Conservation (phyloP, 441 rosid species). For the Monsonia emarginata region DNA sequence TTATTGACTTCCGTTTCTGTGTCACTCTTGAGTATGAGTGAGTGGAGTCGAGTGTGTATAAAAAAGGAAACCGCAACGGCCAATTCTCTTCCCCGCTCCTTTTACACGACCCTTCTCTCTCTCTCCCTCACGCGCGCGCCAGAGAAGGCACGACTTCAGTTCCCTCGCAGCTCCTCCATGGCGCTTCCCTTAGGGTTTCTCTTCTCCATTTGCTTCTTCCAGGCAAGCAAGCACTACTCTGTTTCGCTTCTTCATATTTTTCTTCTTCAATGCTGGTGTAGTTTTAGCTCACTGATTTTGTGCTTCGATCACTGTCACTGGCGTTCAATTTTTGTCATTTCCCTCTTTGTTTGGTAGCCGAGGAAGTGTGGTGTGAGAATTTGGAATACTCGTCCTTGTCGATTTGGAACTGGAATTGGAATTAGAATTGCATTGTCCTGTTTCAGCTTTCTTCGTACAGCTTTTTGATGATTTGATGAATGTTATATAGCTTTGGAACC, state of each 20-base stretch:
- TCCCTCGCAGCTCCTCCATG: slow-evolving; percentile 10
- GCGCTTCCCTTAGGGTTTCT: slow-evolving; percentile 17
- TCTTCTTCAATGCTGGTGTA: background rate
- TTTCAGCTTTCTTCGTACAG: background rate
- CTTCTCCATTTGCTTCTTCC: slow-evolving; percentile 22
- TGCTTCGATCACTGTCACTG: background rate
- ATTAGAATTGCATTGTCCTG: background rate
- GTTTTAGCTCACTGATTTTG: background rate
- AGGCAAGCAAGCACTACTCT: slow-evolving; percentile 25
- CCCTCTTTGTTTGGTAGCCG: slow-evolving; percentile 3
- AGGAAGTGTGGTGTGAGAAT: background rate
- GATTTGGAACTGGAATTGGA: background rate
- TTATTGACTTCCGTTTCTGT: too few species aligned
- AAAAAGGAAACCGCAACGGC: background rate
- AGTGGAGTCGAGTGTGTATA: too few species aligned
- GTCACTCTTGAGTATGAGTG: too few species aligned
- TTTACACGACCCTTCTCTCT: too few species aligned
- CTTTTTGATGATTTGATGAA: background rate
- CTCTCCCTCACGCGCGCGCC: background rate
- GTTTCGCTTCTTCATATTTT: background rate
- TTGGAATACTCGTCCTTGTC: background rate
- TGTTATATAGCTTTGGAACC: too few species aligned
- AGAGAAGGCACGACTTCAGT: slow-evolving; percentile 1
- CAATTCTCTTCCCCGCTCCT: background rate
- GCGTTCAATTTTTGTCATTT: background rate